Evolutionary conservation across 106 monocot species (phyloP), one percentile per base, ranked within the genome.

Genomic region (Dendrobium chrysotoxum): DNA sequence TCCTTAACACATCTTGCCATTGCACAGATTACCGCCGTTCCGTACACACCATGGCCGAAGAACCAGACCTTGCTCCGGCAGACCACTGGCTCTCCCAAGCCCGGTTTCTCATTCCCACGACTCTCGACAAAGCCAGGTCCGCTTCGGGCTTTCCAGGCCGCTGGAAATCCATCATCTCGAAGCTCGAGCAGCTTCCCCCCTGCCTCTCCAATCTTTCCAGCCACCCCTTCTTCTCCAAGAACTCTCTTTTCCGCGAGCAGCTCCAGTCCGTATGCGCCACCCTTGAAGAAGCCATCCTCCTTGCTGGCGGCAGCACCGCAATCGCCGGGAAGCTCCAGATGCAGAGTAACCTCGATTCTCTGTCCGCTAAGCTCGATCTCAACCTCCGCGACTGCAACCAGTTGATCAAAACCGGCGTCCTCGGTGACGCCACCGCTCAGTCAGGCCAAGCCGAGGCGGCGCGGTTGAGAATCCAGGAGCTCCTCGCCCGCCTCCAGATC

Each of bases 401-500:
- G 30, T 77, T 92, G 44, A 44, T 92, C 35, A 92, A 92, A 77
- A 89, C 91, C 28, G 91, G 87, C 21, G 87, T 89, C 5, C 83
- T 92, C 20, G 67, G 79, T 8, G 82, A 86, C 44, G 80, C 83
- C 21, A 31, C 70, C 20, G 21, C 73, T n/a, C 73, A 40, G 1
- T 30, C 68, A 20, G 61, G 61, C 6, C 61, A 61, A 61, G 9
- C 72, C 5, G 83, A 76, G 12, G 40, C 64, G 6, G 35, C 71
- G 8, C 53, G 75, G 70, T 54, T 35, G 26, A 82, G 66, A 50
- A 79, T 89, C 4, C 57, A 66, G 3, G 92, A 92, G 28, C 75
- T 92, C 40, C 84, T 92, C 10, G 91, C 93, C 46, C 83, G 93
- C 41, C 87, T 96, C 42, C 96, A 96, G 85, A 93, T 96, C 42